Percentiles rank a stretch among this genome's conserved stretches.
phyloP scores from a whole-genome alignment of 2,329 filamentous ascomycete genomes.

The Pseudogymnoascus sp. region DNA sequence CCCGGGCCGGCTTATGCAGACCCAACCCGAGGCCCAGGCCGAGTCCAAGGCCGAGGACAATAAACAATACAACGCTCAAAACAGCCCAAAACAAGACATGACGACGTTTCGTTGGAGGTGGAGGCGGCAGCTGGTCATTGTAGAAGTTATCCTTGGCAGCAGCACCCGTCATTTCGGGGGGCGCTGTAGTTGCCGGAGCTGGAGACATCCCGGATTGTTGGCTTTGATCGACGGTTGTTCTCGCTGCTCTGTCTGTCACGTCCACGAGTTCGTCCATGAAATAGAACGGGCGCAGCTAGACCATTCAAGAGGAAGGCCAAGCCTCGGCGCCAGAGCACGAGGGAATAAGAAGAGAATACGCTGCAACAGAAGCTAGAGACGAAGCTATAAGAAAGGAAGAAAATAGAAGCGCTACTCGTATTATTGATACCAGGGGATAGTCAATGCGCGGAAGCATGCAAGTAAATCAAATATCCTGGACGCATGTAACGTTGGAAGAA shows the following conservation, averaged over 20 bases:
- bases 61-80: neutral
- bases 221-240: neutral
- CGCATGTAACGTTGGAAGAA: neutral
- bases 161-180: neutral
- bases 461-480: neutral
- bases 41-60: slow-evolving; percentile 15
- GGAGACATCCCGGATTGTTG: neutral
- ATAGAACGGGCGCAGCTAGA: neutral
- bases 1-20: slow-evolving; percentile 14
- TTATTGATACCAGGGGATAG: neutral
- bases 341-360: neutral
- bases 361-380: neutral
- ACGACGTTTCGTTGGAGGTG: neutral
- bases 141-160: neutral
- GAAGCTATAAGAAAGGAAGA: neutral
- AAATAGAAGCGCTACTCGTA: neutral
- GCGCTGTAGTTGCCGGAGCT: neutral
- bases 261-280: neutral
- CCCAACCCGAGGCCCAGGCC: slow-evolving; percentile 18
- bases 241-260: neutral
- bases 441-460: neutral
- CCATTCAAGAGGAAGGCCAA: neutral
- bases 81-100: neutral
- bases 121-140: neutral
- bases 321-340: neutral